Percentiles rank a stretch among this genome's conserved stretches.
These are phyloP conservation scores for Pseudocercospora cruenta DNA, from an alignment of 2,329 filamentous ascomycete species.

Conservation along the genomic window DNA sequence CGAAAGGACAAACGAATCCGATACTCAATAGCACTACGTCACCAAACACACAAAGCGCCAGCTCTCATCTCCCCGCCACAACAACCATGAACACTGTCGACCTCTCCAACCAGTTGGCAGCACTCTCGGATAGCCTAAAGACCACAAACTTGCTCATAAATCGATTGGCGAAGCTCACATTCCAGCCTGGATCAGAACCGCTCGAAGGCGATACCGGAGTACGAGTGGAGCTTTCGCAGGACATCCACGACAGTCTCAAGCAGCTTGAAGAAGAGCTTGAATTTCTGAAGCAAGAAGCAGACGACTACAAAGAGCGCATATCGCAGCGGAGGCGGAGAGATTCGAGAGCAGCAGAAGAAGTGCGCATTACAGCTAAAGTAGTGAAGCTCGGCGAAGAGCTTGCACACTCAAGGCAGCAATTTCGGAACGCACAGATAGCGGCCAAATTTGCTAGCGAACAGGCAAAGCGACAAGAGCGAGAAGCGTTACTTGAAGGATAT, in stretches of 20 bases:
- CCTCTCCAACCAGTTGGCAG: conserved; percentile 31
- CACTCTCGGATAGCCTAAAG: conserved; percentile 58
- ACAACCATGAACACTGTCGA: conserved; percentile 32
- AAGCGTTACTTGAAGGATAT: conserved; percentile 41
- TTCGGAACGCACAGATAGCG: conserved; percentile 78
- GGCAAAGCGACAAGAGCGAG: conserved; percentile 75
- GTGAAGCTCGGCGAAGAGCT: conserved; percentile 71
- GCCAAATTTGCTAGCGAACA: conserved; percentile 75
- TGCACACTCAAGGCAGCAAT: conserved; percentile 67
- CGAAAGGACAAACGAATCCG: background rate
- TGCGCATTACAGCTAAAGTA: conserved; percentile 67
- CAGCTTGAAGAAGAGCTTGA: conserved; percentile 84
- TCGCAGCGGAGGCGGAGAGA: conserved; percentile 42
- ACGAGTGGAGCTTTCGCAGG: conserved; percentile 72
- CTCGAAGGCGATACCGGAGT: conserved; percentile 58
- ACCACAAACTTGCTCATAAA: conserved; percentile 59
- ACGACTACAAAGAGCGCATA: conserved; percentile 59
- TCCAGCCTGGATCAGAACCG: conserved; percentile 64
- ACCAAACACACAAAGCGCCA: conserved; percentile 3
- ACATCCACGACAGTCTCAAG: conserved; percentile 78
- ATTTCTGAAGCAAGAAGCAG: conserved; percentile 74
- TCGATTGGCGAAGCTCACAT: conserved; percentile 62
- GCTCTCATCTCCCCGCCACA: conserved; percentile 6
- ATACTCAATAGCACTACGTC: conserved; percentile 6
- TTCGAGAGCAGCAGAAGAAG: conserved; percentile 42